Evolutionary conservation across 2,329 filamentous ascomycete genomes (phyloP), one percentile per base, ranked within the genome.

Genomic region (Fusarium agapanthi): DNA sequence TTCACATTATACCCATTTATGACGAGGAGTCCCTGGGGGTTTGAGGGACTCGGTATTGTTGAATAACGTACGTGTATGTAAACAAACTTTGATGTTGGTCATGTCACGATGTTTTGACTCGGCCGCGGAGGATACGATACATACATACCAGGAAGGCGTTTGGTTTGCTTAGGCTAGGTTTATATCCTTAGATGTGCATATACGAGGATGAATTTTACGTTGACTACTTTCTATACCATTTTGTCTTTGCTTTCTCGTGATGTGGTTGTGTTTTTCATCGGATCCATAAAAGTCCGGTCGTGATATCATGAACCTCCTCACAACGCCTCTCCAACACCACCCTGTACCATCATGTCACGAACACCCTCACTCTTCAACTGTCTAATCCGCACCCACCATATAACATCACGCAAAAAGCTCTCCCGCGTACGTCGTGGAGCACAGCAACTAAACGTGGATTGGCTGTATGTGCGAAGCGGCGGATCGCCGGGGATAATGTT

Each of bases 401-500:
- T 95, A 77, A 95, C 92, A 8, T 94, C 91, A 0, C 90, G 92
- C 72, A 94, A 94, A 79, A 95, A 95, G 78, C 81, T 87, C 2
- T 81, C 83, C 13, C 82, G 81, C 62, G 85, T 95, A 28, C 88
- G 86, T 56, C 91, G 92, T 79, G 87, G 88, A 7, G 90, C 91
- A 12, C 85, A 88, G 37, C 84, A 87, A 51, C 84, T 88, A 72
- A 83, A 89, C 62, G 87, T 91, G 56, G 91, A 88, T 72, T 76
- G 69, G 62, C 88, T 92, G 3, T 83, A 95, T 7, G 83, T 94
- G 3, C 88, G 92, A 32, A 90, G 87, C 69, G 92, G 92, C 16
- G 89, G 90, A 5, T 88, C 87, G 30, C 93, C 93, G 0, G 93
- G 93, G 4, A 90, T 95, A 73, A 95, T 95, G 92, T 93, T 94